Percentiles rank a stretch among this genome's conserved stretches.
Conservation (phyloP, 1,284 basidiomycete genomes). For the Pascua guehoae region DNA sequence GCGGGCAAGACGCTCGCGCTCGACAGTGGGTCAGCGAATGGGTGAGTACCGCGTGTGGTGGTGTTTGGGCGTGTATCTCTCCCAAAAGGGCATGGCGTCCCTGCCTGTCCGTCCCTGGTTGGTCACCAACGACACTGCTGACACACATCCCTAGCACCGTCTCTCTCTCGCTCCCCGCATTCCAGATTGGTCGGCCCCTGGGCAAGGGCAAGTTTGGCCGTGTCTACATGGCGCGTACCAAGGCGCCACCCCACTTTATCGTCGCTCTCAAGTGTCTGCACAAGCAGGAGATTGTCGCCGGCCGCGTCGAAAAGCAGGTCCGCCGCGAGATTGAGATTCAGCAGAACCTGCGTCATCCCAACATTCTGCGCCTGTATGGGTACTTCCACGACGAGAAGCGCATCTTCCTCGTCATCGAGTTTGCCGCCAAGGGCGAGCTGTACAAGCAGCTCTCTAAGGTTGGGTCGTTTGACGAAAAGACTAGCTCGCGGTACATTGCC, state of each 20-base stretch:
- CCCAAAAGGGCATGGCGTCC: too few species aligned
- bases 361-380: constrained; percentile 88
- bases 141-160: constrained; percentile 50
- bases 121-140: not conserved
- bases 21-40: constrained; percentile 62
- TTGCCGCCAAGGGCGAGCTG: constrained; percentile 90
- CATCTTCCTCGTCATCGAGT: constrained; percentile 97
- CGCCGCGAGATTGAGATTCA: constrained; percentile 98
- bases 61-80: not conserved
- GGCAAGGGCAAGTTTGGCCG: constrained; percentile 99
- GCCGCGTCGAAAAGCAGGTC: constrained; percentile 90
- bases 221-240: constrained; percentile 97
- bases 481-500: constrained; percentile 81
- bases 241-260: constrained; percentile 80
- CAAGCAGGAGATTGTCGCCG: constrained; percentile 90
- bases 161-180: constrained; percentile 62
- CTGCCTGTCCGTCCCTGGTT: not conserved
- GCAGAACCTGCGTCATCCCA: constrained; percentile 92
- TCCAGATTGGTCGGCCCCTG: constrained; percentile 91
- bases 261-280: constrained; percentile 96
- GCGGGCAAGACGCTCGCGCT: constrained; percentile 70
- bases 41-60: constrained; percentile 50
- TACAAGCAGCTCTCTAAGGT: constrained; percentile 90
- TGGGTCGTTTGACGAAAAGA: constrained; percentile 80
- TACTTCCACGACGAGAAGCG: constrained; percentile 98